These are phyloP conservation scores for Beta macrorhiza DNA, from an alignment of 179 eudicot species.

Conservation along the genomic window DNA sequence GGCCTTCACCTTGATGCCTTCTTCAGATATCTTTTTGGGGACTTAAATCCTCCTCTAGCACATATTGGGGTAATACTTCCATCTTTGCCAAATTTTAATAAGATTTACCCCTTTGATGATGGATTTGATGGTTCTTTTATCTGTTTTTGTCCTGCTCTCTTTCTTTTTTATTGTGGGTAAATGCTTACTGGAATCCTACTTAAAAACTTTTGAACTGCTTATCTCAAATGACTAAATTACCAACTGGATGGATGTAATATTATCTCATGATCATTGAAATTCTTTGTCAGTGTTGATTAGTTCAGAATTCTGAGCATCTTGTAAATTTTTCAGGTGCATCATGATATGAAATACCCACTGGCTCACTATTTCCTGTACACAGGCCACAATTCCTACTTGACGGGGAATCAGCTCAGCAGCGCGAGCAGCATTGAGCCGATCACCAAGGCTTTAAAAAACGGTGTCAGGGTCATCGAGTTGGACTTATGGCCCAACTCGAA, in stretches of 20 bases:
- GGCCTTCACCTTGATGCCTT: conserved; percentile 48
- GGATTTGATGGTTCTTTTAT: background rate
- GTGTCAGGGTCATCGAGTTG: conserved; percentile 82
- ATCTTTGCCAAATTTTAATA: background rate
- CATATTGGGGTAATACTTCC: conserved; percentile 40
- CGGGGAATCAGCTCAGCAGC: conserved; percentile 82
- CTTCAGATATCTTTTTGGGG: conserved; percentile 52
- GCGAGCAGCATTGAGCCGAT: conserved; percentile 70
- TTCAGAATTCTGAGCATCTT: conserved; percentile 9
- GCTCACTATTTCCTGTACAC: conserved; percentile 75
- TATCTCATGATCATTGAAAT: background rate
- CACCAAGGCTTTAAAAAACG: conserved; percentile 55
- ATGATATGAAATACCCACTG: conserved; percentile 80
- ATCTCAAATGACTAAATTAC: too few relatives aligned
- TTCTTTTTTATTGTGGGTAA: too few relatives aligned
- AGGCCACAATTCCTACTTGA: conserved; percentile 91
- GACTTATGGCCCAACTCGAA: conserved; percentile 78
- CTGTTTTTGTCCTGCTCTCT: background rate
- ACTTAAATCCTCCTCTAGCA: conserved; percentile 50
- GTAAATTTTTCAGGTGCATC: conserved; percentile 60
- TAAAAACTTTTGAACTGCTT: too few relatives aligned
- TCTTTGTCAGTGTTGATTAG: background rate
- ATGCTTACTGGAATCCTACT: too few relatives aligned
- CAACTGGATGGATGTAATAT: too few relatives aligned
- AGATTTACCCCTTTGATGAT: background rate